Conservation (phyloP, 768 basidiomycete genomes). For the Suillus subluteus region DNA sequence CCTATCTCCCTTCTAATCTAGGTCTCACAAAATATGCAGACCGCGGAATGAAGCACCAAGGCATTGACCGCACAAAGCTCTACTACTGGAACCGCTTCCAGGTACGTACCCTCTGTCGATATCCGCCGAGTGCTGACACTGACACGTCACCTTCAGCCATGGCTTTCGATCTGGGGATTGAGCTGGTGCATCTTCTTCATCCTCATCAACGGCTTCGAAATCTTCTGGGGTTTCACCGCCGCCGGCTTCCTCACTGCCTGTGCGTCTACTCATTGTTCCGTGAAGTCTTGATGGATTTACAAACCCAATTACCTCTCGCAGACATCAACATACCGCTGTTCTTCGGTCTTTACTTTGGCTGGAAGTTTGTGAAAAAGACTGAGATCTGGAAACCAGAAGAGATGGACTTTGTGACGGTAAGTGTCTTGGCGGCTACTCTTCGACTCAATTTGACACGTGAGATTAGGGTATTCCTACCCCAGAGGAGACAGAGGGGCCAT, state of each 20-base stretch:
- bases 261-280: constrained; percentile 23
- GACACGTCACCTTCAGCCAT: constrained; percentile 43
- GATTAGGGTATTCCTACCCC: constrained; percentile 16
- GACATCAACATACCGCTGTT: constrained; percentile 35
- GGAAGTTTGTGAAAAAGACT: constrained; percentile 24
- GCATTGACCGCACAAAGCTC: constrained; percentile 62
- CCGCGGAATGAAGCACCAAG: constrained; percentile 71
- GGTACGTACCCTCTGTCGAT: constrained; percentile 8
- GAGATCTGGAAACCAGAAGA: constrained; percentile 55
- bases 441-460: background rate
- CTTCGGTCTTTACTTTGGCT: constrained; percentile 26
- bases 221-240: constrained; percentile 65
- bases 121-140: constrained; percentile 15
- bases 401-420: constrained; percentile 73
- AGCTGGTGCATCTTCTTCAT: constrained; percentile 65
- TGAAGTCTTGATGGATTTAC: background rate
- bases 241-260: constrained; percentile 54
- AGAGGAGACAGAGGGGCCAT: constrained; percentile 18
- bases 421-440: constrained; percentile 23
- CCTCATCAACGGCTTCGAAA: constrained; percentile 55
- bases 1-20: constrained; percentile 6
- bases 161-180: constrained; percentile 67
- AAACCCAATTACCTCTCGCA: constrained; percentile 17
- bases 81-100: constrained; percentile 63
- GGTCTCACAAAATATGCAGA: constrained; percentile 37